These are phyloP conservation scores for Aspergillus neoniger DNA, from an alignment of 2,329 filamentous ascomycete species.

Conservation along the genomic window DNA sequence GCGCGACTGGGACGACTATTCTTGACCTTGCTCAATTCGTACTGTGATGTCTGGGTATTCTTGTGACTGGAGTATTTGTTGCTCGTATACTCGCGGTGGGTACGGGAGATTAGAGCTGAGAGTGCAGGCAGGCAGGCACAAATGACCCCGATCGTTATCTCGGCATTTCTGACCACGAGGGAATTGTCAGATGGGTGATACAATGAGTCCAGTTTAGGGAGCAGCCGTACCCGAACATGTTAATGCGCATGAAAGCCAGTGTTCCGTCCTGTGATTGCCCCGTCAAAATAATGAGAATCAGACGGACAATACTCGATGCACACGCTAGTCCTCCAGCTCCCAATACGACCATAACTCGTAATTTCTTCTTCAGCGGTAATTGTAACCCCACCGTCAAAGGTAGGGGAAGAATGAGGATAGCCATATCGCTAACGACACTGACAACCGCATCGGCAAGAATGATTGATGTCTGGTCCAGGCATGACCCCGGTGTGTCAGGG, in stretches of 20 bases:
- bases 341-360: slow-evolving; percentile 52
- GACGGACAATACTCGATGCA: slow-evolving; percentile 31
- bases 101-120: slow-evolving; percentile 36
- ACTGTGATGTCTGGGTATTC: slow-evolving; percentile 14
- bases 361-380: slow-evolving; percentile 49
- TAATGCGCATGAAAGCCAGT: slow-evolving; percentile 32
- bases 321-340: slow-evolving; percentile 46
- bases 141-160: slow-evolving; percentile 44
- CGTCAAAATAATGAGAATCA: slow-evolving; percentile 27
- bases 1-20: slow-evolving; percentile 18
- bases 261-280: slow-evolving; percentile 29
- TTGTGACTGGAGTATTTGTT: slow-evolving; percentile 13
- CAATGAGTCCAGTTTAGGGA: slow-evolving; percentile 18
- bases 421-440: slow-evolving; percentile 61
- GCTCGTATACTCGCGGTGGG: slow-evolving; percentile 35
- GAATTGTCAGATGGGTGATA: background rate
- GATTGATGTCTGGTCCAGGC: slow-evolving; percentile 40
- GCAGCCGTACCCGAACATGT: slow-evolving; percentile 35
- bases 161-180: slow-evolving; percentile 40
- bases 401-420: slow-evolving; percentile 54
- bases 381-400: slow-evolving; percentile 48
- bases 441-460: slow-evolving; percentile 58
- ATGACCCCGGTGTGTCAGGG: slow-evolving; percentile 20
- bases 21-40: slow-evolving; percentile 25
- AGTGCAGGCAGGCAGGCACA: slow-evolving; percentile 45